These are phyloP conservation scores for Schizochytrium sp. DNA, from an alignment of 108 stramenopile species.

Conservation along the genomic window DNA sequence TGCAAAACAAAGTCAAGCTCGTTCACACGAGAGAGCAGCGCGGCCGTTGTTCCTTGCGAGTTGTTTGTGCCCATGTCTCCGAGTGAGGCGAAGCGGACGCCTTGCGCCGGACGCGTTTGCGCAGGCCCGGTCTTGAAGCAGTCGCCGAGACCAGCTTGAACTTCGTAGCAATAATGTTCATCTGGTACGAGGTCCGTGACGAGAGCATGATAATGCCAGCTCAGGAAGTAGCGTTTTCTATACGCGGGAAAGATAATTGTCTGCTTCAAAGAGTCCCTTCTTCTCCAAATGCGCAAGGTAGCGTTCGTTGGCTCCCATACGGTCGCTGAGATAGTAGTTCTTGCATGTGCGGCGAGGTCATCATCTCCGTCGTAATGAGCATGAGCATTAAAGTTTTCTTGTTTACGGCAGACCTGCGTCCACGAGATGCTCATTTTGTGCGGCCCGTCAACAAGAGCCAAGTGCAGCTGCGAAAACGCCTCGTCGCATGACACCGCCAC, in stretches of 20 bases:
- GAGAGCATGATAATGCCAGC: neutral
- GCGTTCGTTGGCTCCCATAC: neutral
- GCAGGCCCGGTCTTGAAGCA: neutral
- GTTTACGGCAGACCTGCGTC: neutral
- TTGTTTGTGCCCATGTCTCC: conserved; percentile 1
- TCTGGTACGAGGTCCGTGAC: neutral
- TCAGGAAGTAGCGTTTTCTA: neutral
- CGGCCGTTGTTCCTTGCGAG: neutral
- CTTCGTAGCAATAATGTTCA: neutral
- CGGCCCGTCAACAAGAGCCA: neutral
- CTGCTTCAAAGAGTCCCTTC: too few relatives aligned
- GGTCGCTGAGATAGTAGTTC: neutral
- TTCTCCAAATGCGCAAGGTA: too few relatives aligned
- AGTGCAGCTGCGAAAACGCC: neutral
- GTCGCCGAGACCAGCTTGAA: neutral
- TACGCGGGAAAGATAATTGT: neutral
- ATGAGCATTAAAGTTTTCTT: too few relatives aligned
- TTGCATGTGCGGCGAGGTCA: too few relatives aligned
- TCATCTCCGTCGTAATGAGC: too few relatives aligned
- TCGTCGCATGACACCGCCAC: too few relatives aligned
- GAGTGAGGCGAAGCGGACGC: neutral
- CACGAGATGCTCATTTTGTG: neutral
- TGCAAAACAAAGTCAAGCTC: neutral
- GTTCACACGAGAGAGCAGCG: neutral
- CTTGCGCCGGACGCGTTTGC: neutral